phyloP scores from a whole-genome alignment of 345 rosid genomes.

The Nephelium lappaceum region DNA sequence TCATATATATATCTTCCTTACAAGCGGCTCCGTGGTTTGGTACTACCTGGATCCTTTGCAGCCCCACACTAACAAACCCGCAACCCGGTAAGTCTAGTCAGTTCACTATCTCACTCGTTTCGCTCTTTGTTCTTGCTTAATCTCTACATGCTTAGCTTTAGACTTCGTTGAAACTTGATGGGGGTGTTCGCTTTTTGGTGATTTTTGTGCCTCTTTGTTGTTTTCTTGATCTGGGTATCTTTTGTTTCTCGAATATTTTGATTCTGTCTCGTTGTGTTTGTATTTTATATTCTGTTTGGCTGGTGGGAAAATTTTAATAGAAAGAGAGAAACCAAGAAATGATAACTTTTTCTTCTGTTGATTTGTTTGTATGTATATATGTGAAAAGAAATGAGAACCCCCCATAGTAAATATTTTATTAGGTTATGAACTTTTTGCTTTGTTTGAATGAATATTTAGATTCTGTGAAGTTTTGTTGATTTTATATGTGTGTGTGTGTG shows the following conservation, averaged over 20 bases:
- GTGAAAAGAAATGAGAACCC: too few relatives aligned
- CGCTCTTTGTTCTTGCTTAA: not conserved
- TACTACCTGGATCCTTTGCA: not conserved
- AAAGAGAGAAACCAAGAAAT: not conserved
- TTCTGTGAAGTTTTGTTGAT: too few relatives aligned
- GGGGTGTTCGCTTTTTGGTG: not conserved
- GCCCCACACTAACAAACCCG: not conserved
- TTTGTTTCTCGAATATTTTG: not conserved
- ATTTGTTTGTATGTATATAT: too few relatives aligned
- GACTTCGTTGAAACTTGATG: not conserved
- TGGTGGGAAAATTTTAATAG: not conserved
- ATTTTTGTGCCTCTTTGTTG: not conserved
- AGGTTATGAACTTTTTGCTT: too few relatives aligned
- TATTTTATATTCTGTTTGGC: not conserved
- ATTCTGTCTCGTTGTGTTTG: not conserved
- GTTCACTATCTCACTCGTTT: too few relatives aligned
- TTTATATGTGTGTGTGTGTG: too few relatives aligned
- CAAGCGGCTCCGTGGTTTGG: not conserved
- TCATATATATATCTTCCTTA: slow-evolving; percentile 8
- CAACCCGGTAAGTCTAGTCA: not conserved
- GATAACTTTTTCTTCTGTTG: not conserved
- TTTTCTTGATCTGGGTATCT: not conserved
- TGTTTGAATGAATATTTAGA: too few relatives aligned
- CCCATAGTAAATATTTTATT: too few relatives aligned
- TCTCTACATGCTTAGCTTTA: not conserved